Evolutionary conservation across 345 rosid species (phyloP), one percentile per base, ranked within the genome.

Genomic region (Moricandia arvensis): DNA sequence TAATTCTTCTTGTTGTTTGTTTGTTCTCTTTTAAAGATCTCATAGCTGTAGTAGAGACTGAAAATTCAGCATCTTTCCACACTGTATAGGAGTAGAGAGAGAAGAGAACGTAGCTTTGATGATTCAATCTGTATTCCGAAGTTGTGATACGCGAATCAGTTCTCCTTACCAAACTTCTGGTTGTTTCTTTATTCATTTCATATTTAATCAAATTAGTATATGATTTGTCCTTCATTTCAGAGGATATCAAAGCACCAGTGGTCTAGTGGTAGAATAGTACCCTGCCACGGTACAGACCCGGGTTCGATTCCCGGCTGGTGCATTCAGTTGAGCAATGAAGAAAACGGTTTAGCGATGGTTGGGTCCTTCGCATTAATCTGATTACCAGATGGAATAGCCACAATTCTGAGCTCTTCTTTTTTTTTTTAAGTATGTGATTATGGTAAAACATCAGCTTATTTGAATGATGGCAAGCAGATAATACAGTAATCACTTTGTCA

Each of bases 211-310:
- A 21, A 2, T 21, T 1, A 21, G 24, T 21, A 21, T 21, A 21
- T n/a, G n/a, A n/a, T n/a, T n/a, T n/a, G n/a, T n/a, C n/a, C n/a
- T n/a, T n/a, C n/a, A n/a, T n/a, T n/a, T n/a, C n/a, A n/a, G n/a
- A n/a, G n/a, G n/a, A n/a, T n/a, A n/a, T 21, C 17, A 8, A 16
- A 69, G 81, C 80, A 79, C 86, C 80, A 69, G 83, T 72, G 84
- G 84, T 80, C 84, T 76, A 80, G 85, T 83, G 84, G 76, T 82
- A 80, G 68, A 84, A 82, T 80, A 76, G 82, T 87, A 86, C 86
- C 87, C 84, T 88, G 85, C 87, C 87, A 85, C 84, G 81, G 90
- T 87, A 84, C 85, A 84, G 86, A 83, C 89, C 89, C 84, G 85
- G 84, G 92, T 85, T 88, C 87, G 86, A 86, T 85, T 35, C 0